These are phyloP conservation scores for Neonothopanus nambi DNA, from an alignment of 1,284 basidiomycete genomes.

Conservation along the genomic window DNA sequence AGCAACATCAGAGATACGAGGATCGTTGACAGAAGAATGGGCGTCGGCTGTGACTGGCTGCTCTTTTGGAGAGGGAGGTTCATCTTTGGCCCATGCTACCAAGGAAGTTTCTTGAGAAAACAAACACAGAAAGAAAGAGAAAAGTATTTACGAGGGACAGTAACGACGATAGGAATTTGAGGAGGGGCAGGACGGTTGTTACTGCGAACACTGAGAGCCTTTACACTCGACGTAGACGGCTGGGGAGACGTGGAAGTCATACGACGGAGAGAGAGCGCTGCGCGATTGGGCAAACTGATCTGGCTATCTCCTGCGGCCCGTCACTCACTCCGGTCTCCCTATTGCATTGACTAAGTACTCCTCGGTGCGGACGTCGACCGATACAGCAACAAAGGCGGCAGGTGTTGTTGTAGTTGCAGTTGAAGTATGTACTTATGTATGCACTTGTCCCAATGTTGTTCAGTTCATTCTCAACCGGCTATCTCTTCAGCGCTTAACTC, in stretches of 20 bases:
- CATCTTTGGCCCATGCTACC: constrained; percentile 78
- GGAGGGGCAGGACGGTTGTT: constrained; percentile 35
- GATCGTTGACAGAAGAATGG: constrained; percentile 30
- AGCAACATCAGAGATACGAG: constrained; percentile 48
- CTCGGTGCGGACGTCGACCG: not conserved
- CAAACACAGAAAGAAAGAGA: constrained; percentile 14
- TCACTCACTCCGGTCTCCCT: not conserved
- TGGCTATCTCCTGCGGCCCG: not conserved
- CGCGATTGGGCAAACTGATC: not conserved
- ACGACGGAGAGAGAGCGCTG: constrained; percentile 1
- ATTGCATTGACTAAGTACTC: not conserved
- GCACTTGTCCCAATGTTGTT: not conserved
- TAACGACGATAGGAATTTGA: constrained; percentile 58
- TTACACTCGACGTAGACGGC: constrained; percentile 42
- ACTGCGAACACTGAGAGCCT: constrained; percentile 42
- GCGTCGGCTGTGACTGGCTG: constrained; percentile 33
- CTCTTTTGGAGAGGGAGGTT: constrained; percentile 72
- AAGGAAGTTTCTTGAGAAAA: constrained; percentile 19
- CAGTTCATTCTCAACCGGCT: not conserved
- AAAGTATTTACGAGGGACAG: constrained; percentile 63
- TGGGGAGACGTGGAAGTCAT: constrained; percentile 26
- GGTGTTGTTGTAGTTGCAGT: not conserved
- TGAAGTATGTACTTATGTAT: not conserved
- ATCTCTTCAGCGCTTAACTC: constrained; percentile 7
- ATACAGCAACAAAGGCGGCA: not conserved